Evolutionary conservation across 345 rosid genomes (phyloP).

Genomic region (Citrus sp.): DNA sequence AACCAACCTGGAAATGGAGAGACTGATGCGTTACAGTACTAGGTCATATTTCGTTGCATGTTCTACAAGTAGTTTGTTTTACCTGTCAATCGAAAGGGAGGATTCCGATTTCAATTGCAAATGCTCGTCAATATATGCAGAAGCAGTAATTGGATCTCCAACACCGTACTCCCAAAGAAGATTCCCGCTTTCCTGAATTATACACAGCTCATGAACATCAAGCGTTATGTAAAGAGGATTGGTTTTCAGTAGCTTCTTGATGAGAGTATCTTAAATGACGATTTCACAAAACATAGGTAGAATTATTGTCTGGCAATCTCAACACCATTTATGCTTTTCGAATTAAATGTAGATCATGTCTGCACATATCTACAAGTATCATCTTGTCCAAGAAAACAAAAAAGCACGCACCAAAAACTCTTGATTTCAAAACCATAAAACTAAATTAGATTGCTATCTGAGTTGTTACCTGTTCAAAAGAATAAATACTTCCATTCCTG

Average conservation of each 20-base stretch:
- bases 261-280: neutral
- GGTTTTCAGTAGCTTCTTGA: neutral
- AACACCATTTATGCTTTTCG: neutral
- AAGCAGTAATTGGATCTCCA: slow-evolving; percentile 75
- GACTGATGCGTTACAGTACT: neutral
- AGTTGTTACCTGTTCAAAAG: slow-evolving; percentile 57
- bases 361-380: neutral
- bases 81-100: slow-evolving; percentile 53
- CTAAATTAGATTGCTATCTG: neutral
- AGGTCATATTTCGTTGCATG: neutral
- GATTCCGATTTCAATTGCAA: slow-evolving; percentile 45
- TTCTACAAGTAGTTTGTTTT: neutral
- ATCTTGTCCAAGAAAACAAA: neutral
- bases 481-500: slow-evolving; percentile 75
- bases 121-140: slow-evolving; percentile 86
- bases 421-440: no score
- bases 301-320: neutral
- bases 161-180: slow-evolving; percentile 65
- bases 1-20: slow-evolving; percentile 55
- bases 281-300: neutral
- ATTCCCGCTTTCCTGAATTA: slow-evolving; percentile 62
- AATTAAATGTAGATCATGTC: neutral
- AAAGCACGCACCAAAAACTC: neutral
- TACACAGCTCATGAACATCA: neutral
- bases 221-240: no score